phyloP scores from a whole-genome alignment of 106 monocot genomes.

The Dendrobium huoshanense region DNA sequence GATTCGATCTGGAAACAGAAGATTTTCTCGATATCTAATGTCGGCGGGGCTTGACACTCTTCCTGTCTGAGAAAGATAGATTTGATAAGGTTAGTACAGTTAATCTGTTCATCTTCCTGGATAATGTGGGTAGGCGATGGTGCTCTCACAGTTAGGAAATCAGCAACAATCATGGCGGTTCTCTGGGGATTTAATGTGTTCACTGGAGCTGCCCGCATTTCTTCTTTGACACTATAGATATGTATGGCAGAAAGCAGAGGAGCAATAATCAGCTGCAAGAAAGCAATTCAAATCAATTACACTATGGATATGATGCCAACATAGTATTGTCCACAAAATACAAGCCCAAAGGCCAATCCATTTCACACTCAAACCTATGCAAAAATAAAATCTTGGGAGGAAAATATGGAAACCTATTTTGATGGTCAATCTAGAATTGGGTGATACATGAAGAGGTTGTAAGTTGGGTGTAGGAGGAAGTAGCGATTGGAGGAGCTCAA shows the following conservation, averaged over 20 bases:
- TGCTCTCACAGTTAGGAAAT: constrained; percentile 57
- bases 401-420: no score
- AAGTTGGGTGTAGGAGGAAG: no score
- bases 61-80: constrained; percentile 43
- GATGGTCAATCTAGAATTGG: no score
- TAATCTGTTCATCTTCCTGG: background rate
- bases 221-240: constrained; percentile 76
- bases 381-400: no score
- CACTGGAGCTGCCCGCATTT: constrained; percentile 85
- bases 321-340: no score
- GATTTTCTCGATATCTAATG: constrained; percentile 70
- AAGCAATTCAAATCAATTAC: constrained; percentile 9
- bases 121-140: background rate
- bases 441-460: no score
- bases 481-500: no score
- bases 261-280: constrained; percentile 68
- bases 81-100: background rate
- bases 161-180: constrained; percentile 85
- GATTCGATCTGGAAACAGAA: constrained; percentile 65
- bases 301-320: no score
- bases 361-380: no score
- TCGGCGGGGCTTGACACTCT: constrained; percentile 71
- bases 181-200: constrained; percentile 94
- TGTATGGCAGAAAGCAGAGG: constrained; percentile 76
- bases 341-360: no score